Conservation (phyloP, 2,329 filamentous ascomycete genomes). For the Alternaria arbusti region DNA sequence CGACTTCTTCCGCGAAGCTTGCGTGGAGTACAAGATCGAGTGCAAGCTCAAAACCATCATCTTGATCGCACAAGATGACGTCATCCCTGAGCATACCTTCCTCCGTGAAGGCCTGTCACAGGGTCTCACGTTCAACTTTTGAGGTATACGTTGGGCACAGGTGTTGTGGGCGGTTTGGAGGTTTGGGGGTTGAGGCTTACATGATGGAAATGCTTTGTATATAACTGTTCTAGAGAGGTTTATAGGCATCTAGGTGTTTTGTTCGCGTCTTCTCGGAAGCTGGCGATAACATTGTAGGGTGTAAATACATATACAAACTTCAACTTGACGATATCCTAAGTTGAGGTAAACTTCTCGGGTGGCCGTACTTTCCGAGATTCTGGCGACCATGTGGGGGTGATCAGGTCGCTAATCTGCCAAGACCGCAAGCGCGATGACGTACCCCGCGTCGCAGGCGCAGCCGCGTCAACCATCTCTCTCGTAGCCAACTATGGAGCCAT, state of each 20-base stretch:
- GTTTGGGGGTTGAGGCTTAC: not conserved
- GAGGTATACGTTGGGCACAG: not conserved
- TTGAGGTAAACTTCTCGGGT: not conserved
- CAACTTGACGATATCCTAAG: not conserved
- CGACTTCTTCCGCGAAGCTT: not conserved
- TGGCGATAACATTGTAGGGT: not conserved
- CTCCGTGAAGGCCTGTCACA: not conserved
- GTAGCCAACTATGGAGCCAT: slow-evolving; percentile 1
- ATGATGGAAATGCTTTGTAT: not conserved
- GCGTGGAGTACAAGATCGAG: not conserved
- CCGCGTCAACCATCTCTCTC: slow-evolving; percentile 11
- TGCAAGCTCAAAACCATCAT: not conserved
- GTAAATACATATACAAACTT: not conserved
- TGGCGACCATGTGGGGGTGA: not conserved
- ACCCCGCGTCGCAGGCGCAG: slow-evolving; percentile 15
- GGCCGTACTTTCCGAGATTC: not conserved
- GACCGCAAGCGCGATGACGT: slow-evolving; percentile 14
- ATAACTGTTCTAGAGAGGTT: not conserved
- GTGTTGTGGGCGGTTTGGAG: not conserved
- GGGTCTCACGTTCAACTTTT: not conserved
- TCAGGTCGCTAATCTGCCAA: slow-evolving; percentile 12
- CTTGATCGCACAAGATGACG: not conserved
- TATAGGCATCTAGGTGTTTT: not conserved
- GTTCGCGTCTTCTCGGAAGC: not conserved
- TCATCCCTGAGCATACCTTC: not conserved